Evolutionary conservation across 1,284 basidiomycete species (phyloP).

Genomic region (Marasmius sp.): DNA sequence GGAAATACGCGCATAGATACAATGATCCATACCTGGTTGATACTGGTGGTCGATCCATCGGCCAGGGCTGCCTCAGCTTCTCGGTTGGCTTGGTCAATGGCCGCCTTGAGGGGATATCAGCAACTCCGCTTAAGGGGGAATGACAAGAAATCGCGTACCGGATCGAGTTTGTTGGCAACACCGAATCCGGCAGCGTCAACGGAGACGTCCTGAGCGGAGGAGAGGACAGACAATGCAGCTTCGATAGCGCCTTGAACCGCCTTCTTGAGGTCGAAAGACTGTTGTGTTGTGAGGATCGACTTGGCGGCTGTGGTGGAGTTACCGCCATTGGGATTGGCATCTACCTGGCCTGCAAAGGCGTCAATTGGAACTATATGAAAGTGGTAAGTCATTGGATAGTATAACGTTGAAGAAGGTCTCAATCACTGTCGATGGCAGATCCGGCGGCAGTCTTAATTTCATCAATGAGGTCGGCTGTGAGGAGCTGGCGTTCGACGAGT

Average conservation of each 20-base stretch:
- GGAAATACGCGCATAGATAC: background rate
- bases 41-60: slow-evolving; percentile 9
- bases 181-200: slow-evolving; percentile 10
- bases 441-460: slow-evolving; percentile 22
- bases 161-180: slow-evolving; percentile 2
- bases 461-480: slow-evolving; percentile 21
- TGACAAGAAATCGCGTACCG: background rate
- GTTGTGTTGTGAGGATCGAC: slow-evolving; percentile 14
- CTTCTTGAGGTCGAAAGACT: slow-evolving; percentile 21
- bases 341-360: slow-evolving; percentile 19
- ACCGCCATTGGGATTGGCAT: slow-evolving; percentile 16
- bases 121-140: background rate
- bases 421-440: slow-evolving; percentile 20
- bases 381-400: background rate
- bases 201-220: slow-evolving; percentile 12
- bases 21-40: slow-evolving; percentile 5
- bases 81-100: slow-evolving; percentile 7
- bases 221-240: slow-evolving; percentile 7
- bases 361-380: slow-evolving; percentile 18
- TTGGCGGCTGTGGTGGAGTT: slow-evolving; percentile 17
- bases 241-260: slow-evolving; percentile 18
- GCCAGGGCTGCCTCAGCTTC: slow-evolving; percentile 4
- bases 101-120: background rate
- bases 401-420: background rate
- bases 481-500: slow-evolving; percentile 16